These are phyloP conservation scores for Tolypocladium inflatum DNA, from an alignment of 2,329 filamentous ascomycete species.

Conservation along the genomic window DNA sequence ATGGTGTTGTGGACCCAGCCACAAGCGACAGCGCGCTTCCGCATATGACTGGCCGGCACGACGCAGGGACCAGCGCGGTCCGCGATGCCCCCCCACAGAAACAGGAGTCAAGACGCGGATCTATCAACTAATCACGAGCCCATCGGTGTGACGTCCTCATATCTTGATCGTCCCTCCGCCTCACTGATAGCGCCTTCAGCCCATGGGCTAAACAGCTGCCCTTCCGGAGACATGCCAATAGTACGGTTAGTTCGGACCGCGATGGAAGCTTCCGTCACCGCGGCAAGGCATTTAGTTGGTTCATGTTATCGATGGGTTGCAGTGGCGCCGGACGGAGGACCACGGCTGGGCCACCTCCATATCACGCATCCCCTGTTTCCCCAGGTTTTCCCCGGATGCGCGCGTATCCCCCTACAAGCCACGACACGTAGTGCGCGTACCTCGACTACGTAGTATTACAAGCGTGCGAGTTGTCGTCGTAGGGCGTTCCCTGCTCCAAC, in stretches of 20 bases:
- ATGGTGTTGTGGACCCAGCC: not conserved
- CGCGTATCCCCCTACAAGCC: not conserved
- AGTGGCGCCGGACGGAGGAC: not conserved
- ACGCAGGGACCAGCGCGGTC: slow-evolving; percentile 1
- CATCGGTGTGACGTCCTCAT: not conserved
- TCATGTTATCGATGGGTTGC: not conserved
- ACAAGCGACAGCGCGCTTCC: not conserved
- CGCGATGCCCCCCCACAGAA: not conserved
- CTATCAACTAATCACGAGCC: not conserved
- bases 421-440: not conserved
- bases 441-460: not conserved
- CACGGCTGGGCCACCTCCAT: not conserved
- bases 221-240: not conserved
- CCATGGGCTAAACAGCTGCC: not conserved
- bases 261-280: not conserved
- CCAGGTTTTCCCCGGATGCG: not conserved
- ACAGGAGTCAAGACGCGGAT: not conserved
- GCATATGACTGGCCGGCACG: not conserved
- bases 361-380: not conserved
- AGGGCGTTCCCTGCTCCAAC: not conserved
- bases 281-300: not conserved
- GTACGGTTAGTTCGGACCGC: not conserved
- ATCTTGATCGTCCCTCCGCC: not conserved
- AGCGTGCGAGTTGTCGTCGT: not conserved
- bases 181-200: not conserved